Base-by-base conservation (phyloP, 2,329 filamentous ascomycete genomes). In the Geosmithia morbida region DNA sequence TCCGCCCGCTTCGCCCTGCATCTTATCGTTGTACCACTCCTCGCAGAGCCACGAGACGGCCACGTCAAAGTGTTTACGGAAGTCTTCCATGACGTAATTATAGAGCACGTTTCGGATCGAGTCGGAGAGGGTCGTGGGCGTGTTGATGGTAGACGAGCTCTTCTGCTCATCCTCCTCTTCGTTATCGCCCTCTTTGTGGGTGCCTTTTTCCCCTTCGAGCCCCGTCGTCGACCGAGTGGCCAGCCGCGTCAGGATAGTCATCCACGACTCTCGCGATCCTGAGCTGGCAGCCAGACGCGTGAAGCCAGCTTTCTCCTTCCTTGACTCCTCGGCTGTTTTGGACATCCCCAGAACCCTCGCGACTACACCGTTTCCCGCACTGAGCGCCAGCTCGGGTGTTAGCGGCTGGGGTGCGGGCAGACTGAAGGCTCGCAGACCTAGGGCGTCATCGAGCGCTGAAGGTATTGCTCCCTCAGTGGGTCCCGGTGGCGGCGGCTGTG, bases 21-120 rank as follows among this genome's bases (percentile, higher is more conserved):
- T 65, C 61, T 64, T 80, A 61, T 97, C 90, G 56, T 89, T 94
- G 64, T 95, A 97, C 90, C 92, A 98, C 65, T 98, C 92, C 62
- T 98, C 92, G 56, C 84, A 94, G 16, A 98, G 73, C 92, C 92
- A 98, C 7, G 83, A 82, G 46, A 97, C 87, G 1, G 88, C 90
- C 19, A 92, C 77, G 54, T 94, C 89, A 52, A 97, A 89, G 42
- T 92, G 82, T 51, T 77, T 81, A 48, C 90, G 81, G 66, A 95
- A 98, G 60, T 97, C 90, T 52, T 94, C 87, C 52, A 97, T 77
- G 44, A 97, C 77, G 61, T 94, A 96, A 47, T 78, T 74, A 63
- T 88, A 92, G 2, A 98, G 69, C 7, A 79, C 74, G 54, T 94
- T 84, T 46, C 92, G 79, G 53, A 97, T 87, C 6, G 74, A 74